These are phyloP conservation scores for Stemphylium beticola DNA, from an alignment of 2,329 filamentous ascomycete genomes.

Conservation along the genomic window DNA sequence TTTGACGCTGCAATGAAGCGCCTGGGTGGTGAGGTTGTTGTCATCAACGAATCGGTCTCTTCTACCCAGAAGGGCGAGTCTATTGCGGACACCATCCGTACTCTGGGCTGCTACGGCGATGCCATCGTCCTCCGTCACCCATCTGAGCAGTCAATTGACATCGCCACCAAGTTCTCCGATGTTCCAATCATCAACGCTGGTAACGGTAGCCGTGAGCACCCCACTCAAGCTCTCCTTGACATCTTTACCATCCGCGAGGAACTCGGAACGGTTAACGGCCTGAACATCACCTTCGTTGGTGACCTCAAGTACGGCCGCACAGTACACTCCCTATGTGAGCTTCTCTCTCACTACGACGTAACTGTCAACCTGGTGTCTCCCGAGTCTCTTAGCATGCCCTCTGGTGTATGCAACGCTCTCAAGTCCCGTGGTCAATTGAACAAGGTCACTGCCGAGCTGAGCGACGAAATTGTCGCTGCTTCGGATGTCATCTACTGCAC, in stretches of 20 bases:
- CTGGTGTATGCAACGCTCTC: constrained; percentile 74
- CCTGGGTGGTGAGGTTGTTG: constrained; percentile 84
- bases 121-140: constrained; percentile 96
- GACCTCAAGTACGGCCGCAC: constrained; percentile 93
- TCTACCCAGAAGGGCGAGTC: constrained; percentile 94
- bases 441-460: constrained; percentile 77
- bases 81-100: constrained; percentile 91
- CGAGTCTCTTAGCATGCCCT: constrained; percentile 76
- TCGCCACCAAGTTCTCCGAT: constrained; percentile 83
- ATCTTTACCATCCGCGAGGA: constrained; percentile 99
- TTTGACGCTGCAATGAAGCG: constrained; percentile 99
- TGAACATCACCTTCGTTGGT: constrained; percentile 95
- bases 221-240: constrained; percentile 95
- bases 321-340: constrained; percentile 92
- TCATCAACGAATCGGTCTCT: constrained; percentile 81
- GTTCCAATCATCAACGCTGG: constrained; percentile 97
- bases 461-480: constrained; percentile 81
- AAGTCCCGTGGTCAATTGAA: constrained; percentile 76
- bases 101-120: constrained; percentile 91
- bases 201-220: constrained; percentile 94
- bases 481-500: constrained; percentile 98
- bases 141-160: constrained; percentile 77
- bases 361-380: constrained; percentile 91
- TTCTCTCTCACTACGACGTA: constrained; percentile 95
- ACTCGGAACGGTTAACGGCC: constrained; percentile 89